A percentile compares a stretch with the other conserved stretches of the same genome.
phyloP scores from a whole-genome alignment of 768 basidiomycete species.

The Leccinum variicolor region DNA sequence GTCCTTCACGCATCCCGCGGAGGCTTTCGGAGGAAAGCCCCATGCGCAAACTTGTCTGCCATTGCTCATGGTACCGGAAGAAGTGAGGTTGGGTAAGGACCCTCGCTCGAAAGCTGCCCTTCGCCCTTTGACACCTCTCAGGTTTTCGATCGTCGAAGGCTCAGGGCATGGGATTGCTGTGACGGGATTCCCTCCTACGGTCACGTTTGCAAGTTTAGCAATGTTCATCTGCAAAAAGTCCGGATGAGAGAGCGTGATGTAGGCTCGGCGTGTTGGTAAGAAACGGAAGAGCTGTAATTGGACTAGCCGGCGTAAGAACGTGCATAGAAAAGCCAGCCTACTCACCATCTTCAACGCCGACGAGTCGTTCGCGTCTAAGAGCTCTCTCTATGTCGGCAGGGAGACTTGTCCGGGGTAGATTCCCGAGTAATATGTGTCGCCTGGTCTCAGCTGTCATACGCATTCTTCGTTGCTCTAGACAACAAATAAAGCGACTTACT shows the following conservation, averaged over 20 bases:
- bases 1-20: conserved; percentile 32
- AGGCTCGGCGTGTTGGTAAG: conserved; percentile 54
- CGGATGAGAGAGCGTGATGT: conserved; percentile 50
- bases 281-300: conserved; percentile 59
- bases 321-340: neutral
- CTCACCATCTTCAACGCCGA: conserved; percentile 43
- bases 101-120: conserved; percentile 36
- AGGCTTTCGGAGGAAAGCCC: conserved; percentile 56
- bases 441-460: conserved; percentile 19
- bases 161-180: conserved; percentile 30
- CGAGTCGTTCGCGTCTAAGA: conserved; percentile 38
- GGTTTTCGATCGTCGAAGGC: conserved; percentile 22
- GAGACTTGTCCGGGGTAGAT: conserved; percentile 50
- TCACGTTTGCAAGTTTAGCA: conserved; percentile 39
- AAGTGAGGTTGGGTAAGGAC: conserved; percentile 38
- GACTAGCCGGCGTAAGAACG: conserved; percentile 37
- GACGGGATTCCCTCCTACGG: conserved; percentile 45
- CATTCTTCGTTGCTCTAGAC: conserved; percentile 4
- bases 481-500: conserved; percentile 11
- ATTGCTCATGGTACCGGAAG: conserved; percentile 48
- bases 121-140: conserved; percentile 41
- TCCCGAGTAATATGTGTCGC: conserved; percentile 45
- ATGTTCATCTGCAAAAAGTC: conserved; percentile 43
- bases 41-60: conserved; percentile 56
- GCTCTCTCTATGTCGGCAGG: conserved; percentile 53